Conservation (phyloP, 257 asterid species). For the Plantago major region DNA sequence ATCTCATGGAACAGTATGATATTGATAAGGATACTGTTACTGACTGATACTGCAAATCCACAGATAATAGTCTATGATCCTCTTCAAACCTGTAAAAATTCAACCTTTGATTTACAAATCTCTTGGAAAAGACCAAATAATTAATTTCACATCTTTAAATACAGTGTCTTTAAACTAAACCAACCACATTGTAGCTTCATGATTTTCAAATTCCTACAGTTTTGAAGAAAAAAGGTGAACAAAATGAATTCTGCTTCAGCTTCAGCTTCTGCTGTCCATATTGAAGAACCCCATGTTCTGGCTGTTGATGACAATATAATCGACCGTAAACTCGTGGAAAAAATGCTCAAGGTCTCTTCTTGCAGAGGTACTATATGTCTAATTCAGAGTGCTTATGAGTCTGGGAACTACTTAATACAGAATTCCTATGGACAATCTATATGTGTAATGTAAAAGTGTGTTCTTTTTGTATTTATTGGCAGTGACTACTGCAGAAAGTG, state of each 20-base stretch:
- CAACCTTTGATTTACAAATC: constrained; percentile 17
- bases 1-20: constrained; percentile 27
- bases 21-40: constrained; percentile 13
- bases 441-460: too few species aligned
- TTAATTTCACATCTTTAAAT: constrained; percentile 23
- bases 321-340: constrained; percentile 59
- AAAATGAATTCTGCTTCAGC: constrained; percentile 1
- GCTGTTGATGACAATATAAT: constrained; percentile 63
- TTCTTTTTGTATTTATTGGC: constrained; percentile 5
- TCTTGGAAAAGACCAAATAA: constrained; percentile 17
- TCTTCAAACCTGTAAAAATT: constrained; percentile 16
- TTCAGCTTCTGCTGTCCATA: constrained; percentile 1
- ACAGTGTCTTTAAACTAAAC: constrained; percentile 17
- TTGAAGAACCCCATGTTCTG: constrained; percentile 50
- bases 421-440: not conserved
- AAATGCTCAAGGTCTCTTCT: constrained; percentile 53
- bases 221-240: not conserved
- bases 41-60: constrained; percentile 28
- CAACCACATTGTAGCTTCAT: not conserved
- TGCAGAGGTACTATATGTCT: constrained; percentile 31
- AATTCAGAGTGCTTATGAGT: not conserved
- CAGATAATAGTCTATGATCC: constrained; percentile 36
- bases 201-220: not conserved
- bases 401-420: not conserved
- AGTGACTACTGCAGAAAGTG: constrained; percentile 58